Evolutionary conservation across 495 filamentous ascomycete species (phyloP), one percentile per base, ranked within the genome.

Genomic region (Mycothermus thermophilus): DNA sequence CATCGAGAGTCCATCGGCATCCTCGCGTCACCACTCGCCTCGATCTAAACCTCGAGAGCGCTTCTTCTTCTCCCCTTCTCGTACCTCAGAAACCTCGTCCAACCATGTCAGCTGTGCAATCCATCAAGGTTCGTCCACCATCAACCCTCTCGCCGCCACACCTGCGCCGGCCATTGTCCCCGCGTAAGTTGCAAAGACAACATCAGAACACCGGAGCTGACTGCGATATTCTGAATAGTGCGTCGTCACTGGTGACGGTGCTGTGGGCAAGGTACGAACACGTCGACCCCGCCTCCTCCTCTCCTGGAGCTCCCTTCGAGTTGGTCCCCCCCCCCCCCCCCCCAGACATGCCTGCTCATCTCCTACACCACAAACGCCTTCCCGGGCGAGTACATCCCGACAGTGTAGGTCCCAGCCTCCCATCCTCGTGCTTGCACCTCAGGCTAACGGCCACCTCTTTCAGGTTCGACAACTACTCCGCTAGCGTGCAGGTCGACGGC

Each of bases 321-420:
- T n/a, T n/a, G n/a, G n/a, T n/a, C n/a, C n/a, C n/a, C n/a, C n/a
- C n/a, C n/a, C n/a, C n/a, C n/a, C n/a, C n/a, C 31, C 29, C 32
- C 35, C n/a, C 49, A 96, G 92, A 97, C 90, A 68, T 97, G 90
- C 67, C 80, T 97, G 37, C 79, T 97, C 46, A 97, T 97, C 54
- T 96, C 90, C 13, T 96, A 96, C 59, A 96, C 90, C 25, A 97
- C 90, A 32, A 97, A 97, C 69, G 90, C 90, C 26, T 97, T 97
- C 59, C 90, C 90, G 11, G 90, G 90, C 45, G 90, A 97, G 67
- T 97, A 97, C 55, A 95, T 97, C 54, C 90, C 90, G 46, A 97
- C 90, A 40, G 92, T 96, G 88, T 96, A 65, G 69, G 83, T 77
- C 21, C 8, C 37, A 30, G 23, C 35, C 14, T 15, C 18, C 28